Base-by-base conservation (phyloP, 495 filamentous ascomycete genomes). In the Corynascus novoguineensis region DNA sequence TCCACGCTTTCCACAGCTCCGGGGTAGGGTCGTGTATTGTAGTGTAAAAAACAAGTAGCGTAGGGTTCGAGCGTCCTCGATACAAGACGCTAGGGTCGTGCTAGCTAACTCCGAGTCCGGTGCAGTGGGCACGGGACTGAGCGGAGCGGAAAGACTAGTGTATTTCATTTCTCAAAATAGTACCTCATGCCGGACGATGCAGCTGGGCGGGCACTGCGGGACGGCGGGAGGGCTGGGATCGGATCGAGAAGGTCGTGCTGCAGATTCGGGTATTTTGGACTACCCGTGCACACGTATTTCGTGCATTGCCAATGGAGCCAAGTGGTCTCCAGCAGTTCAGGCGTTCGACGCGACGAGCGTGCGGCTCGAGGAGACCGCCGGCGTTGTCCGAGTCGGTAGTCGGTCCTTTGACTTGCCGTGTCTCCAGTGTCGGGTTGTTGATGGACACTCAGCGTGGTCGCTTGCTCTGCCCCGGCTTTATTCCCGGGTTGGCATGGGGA, bases 241-340 rank as follows among this genome's bases (percentile, higher is more conserved):
- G 42, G 50, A 40, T 41, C 42, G 41, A 48, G 37, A 49, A 46
- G 42, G 31, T 5, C 49, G 48, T 22, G 27, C 25, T 45, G 50
- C 50, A 54, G 21, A 42, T 50, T 47, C 50, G 44, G 57, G 50
- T 35, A 44, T 41, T 50, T 45, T 54, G 14, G 22, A 46, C 7
- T 49, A 21, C 44, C 44, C 17, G 25, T 41, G 35, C 47, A 25
- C 52, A 29, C 46, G 52, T 38, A 35, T 46, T 41, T 54, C n/a
- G n/a, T n/a, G n/a, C n/a, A n/a, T n/a, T n/a, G n/a, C n/a, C n/a
- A n/a, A n/a, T n/a, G n/a, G n/a, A n/a, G n/a, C n/a, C n/a, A n/a
- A n/a, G n/a, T n/a, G n/a, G n/a, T n/a, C n/a, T n/a, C n/a, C n/a
- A n/a, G n/a, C n/a, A n/a, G n/a, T n/a, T n/a, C n/a, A n/a, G n/a